Base-by-base conservation (phyloP, 108 stramenopile species). In the Nitzschia sp. region DNA sequence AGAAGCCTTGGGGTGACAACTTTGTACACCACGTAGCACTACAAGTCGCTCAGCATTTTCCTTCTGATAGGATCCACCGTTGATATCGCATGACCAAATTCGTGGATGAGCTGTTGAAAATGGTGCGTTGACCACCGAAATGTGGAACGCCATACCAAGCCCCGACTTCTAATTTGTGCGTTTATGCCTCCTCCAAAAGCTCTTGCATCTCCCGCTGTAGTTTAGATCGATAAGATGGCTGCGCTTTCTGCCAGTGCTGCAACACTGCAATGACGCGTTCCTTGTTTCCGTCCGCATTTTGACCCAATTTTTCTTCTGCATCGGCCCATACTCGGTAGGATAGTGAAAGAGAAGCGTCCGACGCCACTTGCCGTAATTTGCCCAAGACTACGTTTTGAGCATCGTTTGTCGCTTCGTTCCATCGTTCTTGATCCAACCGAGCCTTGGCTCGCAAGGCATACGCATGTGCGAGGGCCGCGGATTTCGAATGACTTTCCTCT, bases 291-390 rank as follows among this genome's bases (percentile, higher is more conserved):
- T 42, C 38, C 26, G 29, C 4, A 17, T 48, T 19, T 19, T 49
- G 15, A 32, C 27, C 57, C 36, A 60, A 19, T 17, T 26, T n/a
- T 28, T 71, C 63, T 27, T 77, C 60, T 2, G 64, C 62, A 60
- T 73, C 72, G n/a, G 72, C 68, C 72, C 68, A 64, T 13, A 64
- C 42, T 27, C 78, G 66, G 29, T 65, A 73, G 6, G 72, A 59
- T 25, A 64, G 5, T 18, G 63, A 38, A 23, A 65, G 62, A 11
- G 57, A 54, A 4, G n/a, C 24, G 8, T 64, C 47, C 4, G 72
- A 56, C 4, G 72, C 63, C 26, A 46, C 2, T 2, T 33, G 53
- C 35, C 33, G 35, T 32, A 71, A 21, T 11, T 71, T 45, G 4
- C 49, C 13, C n/a, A 51, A 51, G n/a, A 71, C 49, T n/a, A 61